Evolutionary conservation across 2,329 filamentous ascomycete species (phyloP).

Genomic region (Neopestalotiopsis sp.): DNA sequence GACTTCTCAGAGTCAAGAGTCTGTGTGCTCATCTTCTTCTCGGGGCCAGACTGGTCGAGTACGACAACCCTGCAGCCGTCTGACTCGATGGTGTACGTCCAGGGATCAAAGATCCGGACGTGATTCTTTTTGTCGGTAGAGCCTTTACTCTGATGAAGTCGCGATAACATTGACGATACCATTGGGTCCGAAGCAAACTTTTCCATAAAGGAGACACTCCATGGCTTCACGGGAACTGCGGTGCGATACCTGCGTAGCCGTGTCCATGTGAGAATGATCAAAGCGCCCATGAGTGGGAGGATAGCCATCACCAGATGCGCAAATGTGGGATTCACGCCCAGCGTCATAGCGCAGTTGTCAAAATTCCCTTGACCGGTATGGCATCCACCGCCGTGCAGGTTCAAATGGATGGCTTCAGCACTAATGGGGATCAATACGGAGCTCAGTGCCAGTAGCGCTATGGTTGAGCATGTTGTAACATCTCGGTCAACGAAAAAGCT

Average conservation of each 20-base stretch:
- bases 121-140: slow-evolving; percentile 21
- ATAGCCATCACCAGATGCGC: slow-evolving; percentile 31
- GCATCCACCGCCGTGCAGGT: slow-evolving; percentile 34
- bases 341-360: slow-evolving; percentile 34
- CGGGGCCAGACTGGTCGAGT: background rate
- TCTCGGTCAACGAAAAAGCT: slow-evolving; percentile 23
- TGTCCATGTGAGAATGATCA: slow-evolving; percentile 29
- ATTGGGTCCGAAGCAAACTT: slow-evolving; percentile 34
- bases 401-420: slow-evolving; percentile 33
- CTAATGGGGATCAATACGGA: slow-evolving; percentile 35
- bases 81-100: background rate
- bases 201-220: slow-evolving; percentile 39
- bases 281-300: slow-evolving; percentile 33
- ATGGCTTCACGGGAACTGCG: slow-evolving; percentile 39
- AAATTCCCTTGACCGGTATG: slow-evolving; percentile 24
- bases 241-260: slow-evolving; percentile 35
- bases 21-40: background rate
- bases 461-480: slow-evolving; percentile 18
- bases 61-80: background rate
- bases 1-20: background rate
- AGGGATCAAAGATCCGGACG: slow-evolving; percentile 20
- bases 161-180: slow-evolving; percentile 25
- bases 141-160: slow-evolving; percentile 21
- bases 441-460: slow-evolving; percentile 30
- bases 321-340: slow-evolving; percentile 31